These are phyloP conservation scores for Paracoccidioides brasiliensis DNA, from an alignment of 2,329 filamentous ascomycete species.

Conservation along the genomic window DNA sequence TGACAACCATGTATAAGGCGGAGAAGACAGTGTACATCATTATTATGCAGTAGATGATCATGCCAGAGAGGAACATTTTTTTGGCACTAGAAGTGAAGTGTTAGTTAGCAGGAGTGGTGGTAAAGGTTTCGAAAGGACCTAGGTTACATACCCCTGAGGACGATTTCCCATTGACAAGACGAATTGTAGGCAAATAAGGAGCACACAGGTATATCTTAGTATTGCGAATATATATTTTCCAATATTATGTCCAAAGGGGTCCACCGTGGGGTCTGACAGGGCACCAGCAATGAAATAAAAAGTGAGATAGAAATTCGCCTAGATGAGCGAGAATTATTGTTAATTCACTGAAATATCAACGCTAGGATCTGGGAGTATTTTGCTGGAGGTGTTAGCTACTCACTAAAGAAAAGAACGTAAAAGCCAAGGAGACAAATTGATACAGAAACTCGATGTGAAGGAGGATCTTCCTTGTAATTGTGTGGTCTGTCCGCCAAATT, in stretches of 20 bases:
- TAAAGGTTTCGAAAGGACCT: conserved; percentile 5
- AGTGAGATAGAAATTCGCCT: conserved; percentile 94
- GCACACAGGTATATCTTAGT: conserved; percentile 68
- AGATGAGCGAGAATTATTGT: neutral
- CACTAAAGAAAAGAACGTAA: conserved; percentile 88
- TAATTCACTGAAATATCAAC: too few species aligned
- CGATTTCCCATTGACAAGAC: conserved; percentile 93
- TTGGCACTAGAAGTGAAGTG: conserved; percentile 43
- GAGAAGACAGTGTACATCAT: conserved; percentile 94
- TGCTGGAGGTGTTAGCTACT: conserved; percentile 8
- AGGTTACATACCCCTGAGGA: conserved; percentile 56
- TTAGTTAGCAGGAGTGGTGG: neutral
- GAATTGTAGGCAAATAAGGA: conserved; percentile 89
- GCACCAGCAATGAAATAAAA: conserved; percentile 97
- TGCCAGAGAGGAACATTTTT: conserved; percentile 73
- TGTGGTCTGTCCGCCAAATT: conserved; percentile 87
- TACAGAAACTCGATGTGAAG: conserved; percentile 93
- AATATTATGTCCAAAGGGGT: conserved; percentile 83
- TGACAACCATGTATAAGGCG: conserved; percentile 73
- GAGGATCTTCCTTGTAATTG: conserved; percentile 72
- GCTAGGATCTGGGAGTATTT: neutral
- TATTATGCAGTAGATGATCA: conserved; percentile 84
- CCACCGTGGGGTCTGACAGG: conserved; percentile 60
- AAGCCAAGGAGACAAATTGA: conserved; percentile 80
- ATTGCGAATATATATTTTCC: conserved; percentile 76